These are phyloP conservation scores for Cyclostephanos invisitatus DNA, from an alignment of 108 stramenopile genomes.

Conservation along the genomic window DNA sequence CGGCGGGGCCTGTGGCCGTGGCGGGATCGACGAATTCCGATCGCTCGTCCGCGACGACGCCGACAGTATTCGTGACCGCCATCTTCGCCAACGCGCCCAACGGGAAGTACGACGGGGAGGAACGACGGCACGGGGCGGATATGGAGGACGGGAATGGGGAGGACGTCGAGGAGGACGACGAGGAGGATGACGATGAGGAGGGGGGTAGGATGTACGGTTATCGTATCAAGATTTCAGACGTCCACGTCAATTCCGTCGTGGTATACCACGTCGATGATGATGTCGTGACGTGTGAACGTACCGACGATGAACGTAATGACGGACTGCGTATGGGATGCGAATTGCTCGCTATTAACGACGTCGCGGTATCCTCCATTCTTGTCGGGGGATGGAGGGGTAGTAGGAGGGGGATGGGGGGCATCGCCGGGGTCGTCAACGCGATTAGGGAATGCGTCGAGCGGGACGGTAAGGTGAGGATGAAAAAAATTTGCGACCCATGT, in stretches of 20 bases:
- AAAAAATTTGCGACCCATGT: background rate
- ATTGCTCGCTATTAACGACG: slow-evolving; percentile 18
- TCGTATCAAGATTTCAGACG: slow-evolving; percentile 18
- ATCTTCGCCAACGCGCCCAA: too few species aligned
- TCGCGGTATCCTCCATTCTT: background rate
- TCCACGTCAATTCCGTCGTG: slow-evolving; percentile 18
- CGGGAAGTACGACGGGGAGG: too few species aligned
- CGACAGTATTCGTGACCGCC: too few species aligned
- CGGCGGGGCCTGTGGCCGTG: too few species aligned
- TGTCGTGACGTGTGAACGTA: too few species aligned
- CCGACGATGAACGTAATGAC: slow-evolving; percentile 3
- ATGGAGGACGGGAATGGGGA: too few species aligned
- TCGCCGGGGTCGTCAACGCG: background rate
- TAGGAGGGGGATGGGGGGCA: background rate
- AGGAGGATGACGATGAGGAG: background rate
- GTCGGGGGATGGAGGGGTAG: background rate
- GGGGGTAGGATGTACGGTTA: background rate
- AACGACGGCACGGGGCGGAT: too few species aligned
- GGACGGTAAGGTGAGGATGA: background rate
- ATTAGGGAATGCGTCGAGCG: background rate
- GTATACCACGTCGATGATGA: slow-evolving; percentile 28
- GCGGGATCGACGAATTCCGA: too few species aligned
- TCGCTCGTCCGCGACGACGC: too few species aligned
- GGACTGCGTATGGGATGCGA: slow-evolving; percentile 19
- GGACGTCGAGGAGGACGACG: background rate